Evolutionary conservation across 352 stramenopile genomes (phyloP).

Genomic region (Phytophthora cryptogea): DNA sequence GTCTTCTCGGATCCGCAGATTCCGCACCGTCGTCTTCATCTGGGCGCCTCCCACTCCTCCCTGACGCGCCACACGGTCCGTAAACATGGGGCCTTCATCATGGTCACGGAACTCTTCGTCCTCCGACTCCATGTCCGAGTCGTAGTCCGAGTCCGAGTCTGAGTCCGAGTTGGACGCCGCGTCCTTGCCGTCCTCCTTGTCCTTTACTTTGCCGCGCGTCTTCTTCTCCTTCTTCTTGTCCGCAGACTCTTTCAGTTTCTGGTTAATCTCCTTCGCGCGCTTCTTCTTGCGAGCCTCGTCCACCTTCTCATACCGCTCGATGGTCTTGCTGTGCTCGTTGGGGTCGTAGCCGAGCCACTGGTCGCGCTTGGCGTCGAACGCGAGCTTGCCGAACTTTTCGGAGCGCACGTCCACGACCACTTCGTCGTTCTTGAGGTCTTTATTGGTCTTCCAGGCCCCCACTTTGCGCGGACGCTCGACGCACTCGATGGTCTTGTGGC

Average conservation of each 20-base stretch:
- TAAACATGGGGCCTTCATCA: slow-evolving; percentile 93
- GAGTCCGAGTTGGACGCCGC: slow-evolving; percentile 51
- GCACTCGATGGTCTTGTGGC: slow-evolving; percentile 92
- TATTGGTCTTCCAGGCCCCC: slow-evolving; percentile 92
- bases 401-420: slow-evolving; percentile 86
- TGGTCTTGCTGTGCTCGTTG: slow-evolving; percentile 78
- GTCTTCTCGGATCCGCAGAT: slow-evolving; percentile 99
- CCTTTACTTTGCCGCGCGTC: slow-evolving; percentile 25
- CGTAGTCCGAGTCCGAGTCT: slow-evolving; percentile 91
- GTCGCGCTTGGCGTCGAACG: slow-evolving; percentile 98
- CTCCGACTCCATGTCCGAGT: slow-evolving; percentile 88
- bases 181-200: slow-evolving; percentile 24
- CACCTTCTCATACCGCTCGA: slow-evolving; percentile 84
- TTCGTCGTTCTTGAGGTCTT: slow-evolving; percentile 88
- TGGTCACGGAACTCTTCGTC: slow-evolving; percentile 93
- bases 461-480: slow-evolving; percentile 93
- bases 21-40: slow-evolving; percentile 98
- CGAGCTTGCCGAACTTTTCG: slow-evolving; percentile 92
- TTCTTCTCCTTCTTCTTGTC: slow-evolving; percentile 46
- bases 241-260: slow-evolving; percentile 62
- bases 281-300: slow-evolving; percentile 79
- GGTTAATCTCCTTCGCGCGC: slow-evolving; percentile 79
- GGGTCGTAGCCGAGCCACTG: slow-evolving; percentile 95
- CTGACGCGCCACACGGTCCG: slow-evolving; percentile 93
- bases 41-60: slow-evolving; percentile 96